Percentiles rank a stretch among this genome's conserved stretches.
These are phyloP conservation scores for Chlamydomonas reinhardtii DNA, from an alignment of 163 green algal genomes.

Conservation along the genomic window DNA sequence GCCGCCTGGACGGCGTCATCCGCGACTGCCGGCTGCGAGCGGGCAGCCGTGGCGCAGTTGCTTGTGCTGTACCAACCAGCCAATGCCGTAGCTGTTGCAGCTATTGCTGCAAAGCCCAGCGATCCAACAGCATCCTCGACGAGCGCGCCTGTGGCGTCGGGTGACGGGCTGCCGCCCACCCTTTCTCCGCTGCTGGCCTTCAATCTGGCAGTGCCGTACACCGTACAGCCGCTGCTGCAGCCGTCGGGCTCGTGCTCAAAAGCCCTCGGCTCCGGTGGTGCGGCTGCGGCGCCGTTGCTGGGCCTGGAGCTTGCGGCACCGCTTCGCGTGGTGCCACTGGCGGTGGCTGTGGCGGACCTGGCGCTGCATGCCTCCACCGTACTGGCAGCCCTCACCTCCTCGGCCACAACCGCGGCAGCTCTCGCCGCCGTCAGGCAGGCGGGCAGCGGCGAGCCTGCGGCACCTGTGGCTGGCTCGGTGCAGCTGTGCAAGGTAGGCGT, in stretches of 20 bases:
- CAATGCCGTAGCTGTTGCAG: neutral
- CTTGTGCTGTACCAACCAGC: neutral
- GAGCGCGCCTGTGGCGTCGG: neutral
- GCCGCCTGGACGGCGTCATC: too few species aligned
- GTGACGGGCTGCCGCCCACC: neutral
- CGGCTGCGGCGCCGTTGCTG: neutral
- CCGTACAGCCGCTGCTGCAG: conserved; percentile 18
- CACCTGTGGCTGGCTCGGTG: conserved; percentile 8
- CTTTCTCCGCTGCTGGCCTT: conserved; percentile 26
- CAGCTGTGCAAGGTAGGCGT: conserved; percentile 40
- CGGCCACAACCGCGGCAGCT: neutral
- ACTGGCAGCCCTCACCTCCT: too few species aligned
- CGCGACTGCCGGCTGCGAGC: neutral
- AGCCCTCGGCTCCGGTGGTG: neutral
- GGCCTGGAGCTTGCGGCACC: neutral
- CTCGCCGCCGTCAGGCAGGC: neutral
- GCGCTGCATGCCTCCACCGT: neutral
- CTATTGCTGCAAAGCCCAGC: neutral
- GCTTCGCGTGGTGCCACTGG: neutral
- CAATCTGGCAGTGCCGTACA: conserved; percentile 44
- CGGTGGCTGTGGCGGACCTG: neutral
- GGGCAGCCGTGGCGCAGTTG: conserved; percentile 12
- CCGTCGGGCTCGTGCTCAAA: neutral
- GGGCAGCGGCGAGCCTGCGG: neutral
- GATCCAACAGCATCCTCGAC: neutral